Percentiles rank a stretch among this genome's conserved stretches.
These are phyloP conservation scores for Pleurotus salmoneostramineus DNA, from an alignment of 768 basidiomycete genomes.

Conservation along the genomic window DNA sequence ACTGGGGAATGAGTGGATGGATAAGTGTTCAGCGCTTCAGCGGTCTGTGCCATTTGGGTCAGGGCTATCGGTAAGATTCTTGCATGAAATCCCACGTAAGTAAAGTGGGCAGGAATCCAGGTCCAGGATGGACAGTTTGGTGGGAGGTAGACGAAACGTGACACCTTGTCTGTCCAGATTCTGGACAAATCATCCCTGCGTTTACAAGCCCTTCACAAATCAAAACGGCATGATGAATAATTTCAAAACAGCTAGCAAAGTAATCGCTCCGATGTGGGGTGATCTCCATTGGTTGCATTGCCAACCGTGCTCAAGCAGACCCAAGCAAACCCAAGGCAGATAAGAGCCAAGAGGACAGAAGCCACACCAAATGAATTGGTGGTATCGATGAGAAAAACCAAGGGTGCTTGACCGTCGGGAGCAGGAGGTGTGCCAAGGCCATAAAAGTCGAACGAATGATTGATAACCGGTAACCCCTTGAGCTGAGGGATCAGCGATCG, in stretches of 20 bases:
- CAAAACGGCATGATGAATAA: conserved; percentile 43
- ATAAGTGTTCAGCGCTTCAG: conserved; percentile 59
- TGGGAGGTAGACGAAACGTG: conserved; percentile 52
- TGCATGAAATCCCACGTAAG: no score
- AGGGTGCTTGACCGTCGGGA: conserved; percentile 66
- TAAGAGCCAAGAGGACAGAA: conserved; percentile 58
- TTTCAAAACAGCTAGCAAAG: conserved; percentile 35
- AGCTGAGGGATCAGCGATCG: conserved; percentile 55
- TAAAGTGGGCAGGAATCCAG: no score
- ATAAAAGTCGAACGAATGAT: conserved; percentile 51
- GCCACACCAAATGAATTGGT: conserved; percentile 57
- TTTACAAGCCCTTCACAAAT: conserved; percentile 36
- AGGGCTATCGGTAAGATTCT: no score
- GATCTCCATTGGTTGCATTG: conserved; percentile 32
- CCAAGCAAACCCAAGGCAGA: conserved; percentile 43
- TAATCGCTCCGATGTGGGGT: conserved; percentile 37
- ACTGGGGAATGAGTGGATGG: conserved; percentile 63
- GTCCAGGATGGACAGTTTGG: no score
- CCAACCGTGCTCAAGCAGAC: conserved; percentile 48
- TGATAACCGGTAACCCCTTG: conserved; percentile 60
- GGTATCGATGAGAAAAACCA: conserved; percentile 56
- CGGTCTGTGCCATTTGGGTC: no score
- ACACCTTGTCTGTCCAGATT: conserved; percentile 42
- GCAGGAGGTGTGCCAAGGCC: conserved; percentile 41
- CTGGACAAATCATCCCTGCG: conserved; percentile 28